Evolutionary conservation across 345 rosid genomes (phyloP), one percentile per base, ranked within the genome.

Genomic region (Brassica juncea): DNA sequence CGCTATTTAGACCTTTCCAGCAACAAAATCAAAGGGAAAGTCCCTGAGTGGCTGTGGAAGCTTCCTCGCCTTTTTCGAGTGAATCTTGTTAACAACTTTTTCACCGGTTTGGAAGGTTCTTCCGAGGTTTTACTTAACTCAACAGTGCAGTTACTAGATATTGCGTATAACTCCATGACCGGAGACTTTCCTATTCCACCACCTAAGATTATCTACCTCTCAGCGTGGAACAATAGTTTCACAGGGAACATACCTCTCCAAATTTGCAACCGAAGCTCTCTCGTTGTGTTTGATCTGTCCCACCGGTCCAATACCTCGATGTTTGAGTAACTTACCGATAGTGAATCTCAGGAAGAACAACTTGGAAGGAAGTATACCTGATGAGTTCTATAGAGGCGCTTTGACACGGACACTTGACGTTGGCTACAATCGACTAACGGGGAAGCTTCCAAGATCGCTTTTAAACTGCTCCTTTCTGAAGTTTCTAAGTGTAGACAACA

Each of bases 401-500:
- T 61, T 35, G 5, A 1, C 39, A 0, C 30, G 4, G 1, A 47
- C 80, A 2, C 39, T 77, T 2, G 75, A 77, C n/a, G 5, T 77
- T 25, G 81, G 81, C 47, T 70, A 14, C 21, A 77, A 77, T 35
- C 8, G 2, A 70, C 34, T 77, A 1, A 25, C 57, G 0, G 65
- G 80, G 14, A 62, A 62, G 21, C 70, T 77, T 63, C 75, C 80
- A 62, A 77, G 65, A 16, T 77, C 80, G 4, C 80, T 70, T 34
- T 3, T 14, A 1, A 77, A 70, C n/a, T 77, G 80, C 42, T 49
- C 57, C 0, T 49, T 1, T 5, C 55, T 77, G 2, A 6, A 1
- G 80, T 49, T 77, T 70, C 3, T 70, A 70, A 63, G 21, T 8
- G 4, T 77, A 1, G 70, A 70, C 6, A 6, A 15, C 70, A 77